Base-by-base conservation (phyloP, 2,329 filamentous ascomycete genomes). In the Leptographium radiaticola region DNA sequence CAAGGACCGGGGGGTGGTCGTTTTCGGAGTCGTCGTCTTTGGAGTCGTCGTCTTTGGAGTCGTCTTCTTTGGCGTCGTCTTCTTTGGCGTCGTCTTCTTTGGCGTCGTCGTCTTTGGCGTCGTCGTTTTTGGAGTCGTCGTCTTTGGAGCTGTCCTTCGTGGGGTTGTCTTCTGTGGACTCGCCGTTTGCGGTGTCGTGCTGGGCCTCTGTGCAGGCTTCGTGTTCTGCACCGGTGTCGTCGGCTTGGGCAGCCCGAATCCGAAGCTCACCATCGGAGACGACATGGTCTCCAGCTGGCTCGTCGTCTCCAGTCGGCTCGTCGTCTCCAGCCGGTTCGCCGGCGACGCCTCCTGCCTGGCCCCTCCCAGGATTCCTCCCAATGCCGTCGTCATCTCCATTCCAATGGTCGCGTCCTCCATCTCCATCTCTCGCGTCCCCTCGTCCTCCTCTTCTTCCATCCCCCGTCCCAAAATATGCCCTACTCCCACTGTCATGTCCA, bases 311-410 rank as follows among this genome's bases (percentile, higher is more conserved):
- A 39, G 30, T 13, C 8, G 25, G 25, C 18, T n/a, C 15, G 18
- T 48, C 11, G 16, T 25, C 5, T 25, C 25, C 25, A 25, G 25
- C 25, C 44, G 42, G 8, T n/a, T 18, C 46, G 31, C 18, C n/a
- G 10, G 18, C 11, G 13, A 15, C 3, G 47, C n/a, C 33, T 10
- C 25, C 25, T 49, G 18, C 18, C 7, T 39, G 25, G 66, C 62
- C 58, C 68, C 58, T 66, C 70, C 65, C 63, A 86, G 69, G 51
- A 88, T 86, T 10, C 74, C 73, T 11, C 84, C 83, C 48, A 86
- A 70, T 7, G 76, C 79, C 47, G 73, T 73, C 2, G 83, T 86
- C 64, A 86, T 79, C 47, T 86, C 83, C 83, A 86, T 86, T 1
- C 75, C 80, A 64, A 77, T 72, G 1, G 78, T 81, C 15, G 40